Base-by-base conservation (phyloP, 805 yeast species). In the Kodamaea nitidulidarum region DNA sequence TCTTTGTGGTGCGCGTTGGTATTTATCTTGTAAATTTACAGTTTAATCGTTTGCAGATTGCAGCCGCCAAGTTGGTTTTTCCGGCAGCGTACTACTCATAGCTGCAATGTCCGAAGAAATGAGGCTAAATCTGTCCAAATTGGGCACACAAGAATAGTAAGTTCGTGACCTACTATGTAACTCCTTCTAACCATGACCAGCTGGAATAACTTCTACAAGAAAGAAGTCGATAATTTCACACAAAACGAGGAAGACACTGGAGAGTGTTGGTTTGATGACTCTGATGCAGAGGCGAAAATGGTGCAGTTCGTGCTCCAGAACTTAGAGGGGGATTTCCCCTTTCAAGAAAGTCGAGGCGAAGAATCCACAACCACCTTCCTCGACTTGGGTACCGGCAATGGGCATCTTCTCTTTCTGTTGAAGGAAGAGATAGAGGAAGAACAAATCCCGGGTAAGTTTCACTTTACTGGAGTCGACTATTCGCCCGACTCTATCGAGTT, bases 371-470 rank as follows among this genome's bases (percentile, higher is more conserved):
- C 73, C 1, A 60, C 62, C 1, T 70, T 90, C 36, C 61, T 85
- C 15, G 98, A 91, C 60, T 65, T 93, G 27, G 99, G 99, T 1
- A 90, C 98, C 0, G 99, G 98, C 1, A 93, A 93, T 60, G 98
- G 98, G 0, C 96, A 88, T 55, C 64, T 93, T 18, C 56, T 93
- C 20, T 85, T 91, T 49, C 75, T 81, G 40, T 56, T 93, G 22
- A 52, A 58, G 38, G 80, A 84, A 37, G 87, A 84, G 39, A 82
- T 83, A 0, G 74, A 77, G 47, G 70, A 72, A 35, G 42, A 28
- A 1, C 30, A 44, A 4, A 30, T 10, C 12, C 14, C 15, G 5
- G 35, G 21, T 4, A 12, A 18, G 7, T 52, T 54, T 32, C 36
- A 43, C 11, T 61, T 49, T 39, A 51, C 46, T 15, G 99, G 99